These are phyloP conservation scores for Cryptococcus sp. DNA, from an alignment of 1,284 basidiomycete species.

Conservation along the genomic window DNA sequence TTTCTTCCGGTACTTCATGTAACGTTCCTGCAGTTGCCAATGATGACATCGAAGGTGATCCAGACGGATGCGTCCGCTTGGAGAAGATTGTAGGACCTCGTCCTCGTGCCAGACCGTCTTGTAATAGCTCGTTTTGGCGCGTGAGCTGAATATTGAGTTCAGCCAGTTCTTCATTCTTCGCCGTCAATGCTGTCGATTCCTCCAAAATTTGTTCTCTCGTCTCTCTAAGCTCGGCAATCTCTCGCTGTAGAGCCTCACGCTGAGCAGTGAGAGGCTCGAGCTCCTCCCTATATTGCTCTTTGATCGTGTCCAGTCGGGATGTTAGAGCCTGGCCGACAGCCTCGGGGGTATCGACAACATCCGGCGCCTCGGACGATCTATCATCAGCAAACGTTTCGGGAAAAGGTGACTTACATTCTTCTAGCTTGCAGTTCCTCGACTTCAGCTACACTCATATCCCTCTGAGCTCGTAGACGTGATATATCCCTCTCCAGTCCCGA, in stretches of 20 bases:
- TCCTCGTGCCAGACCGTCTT: conserved; percentile 38
- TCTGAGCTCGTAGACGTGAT: conserved; percentile 78
- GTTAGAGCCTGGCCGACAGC: conserved; percentile 68
- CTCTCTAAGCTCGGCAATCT: conserved; percentile 81
- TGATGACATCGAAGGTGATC: conserved; percentile 48
- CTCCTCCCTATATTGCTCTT: conserved; percentile 79
- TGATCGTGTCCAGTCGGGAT: conserved; percentile 82
- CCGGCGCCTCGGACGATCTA: not conserved
- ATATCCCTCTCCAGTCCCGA: conserved; percentile 77
- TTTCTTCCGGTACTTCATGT: conserved; percentile 47
- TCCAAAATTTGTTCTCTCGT: conserved; percentile 82
- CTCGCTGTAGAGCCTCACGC: conserved; percentile 70
- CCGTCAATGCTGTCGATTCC: conserved; percentile 83
- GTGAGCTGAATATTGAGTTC: conserved; percentile 76
- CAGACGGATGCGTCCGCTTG: conserved; percentile 34
- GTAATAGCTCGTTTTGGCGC: conserved; percentile 62
- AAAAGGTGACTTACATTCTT: conserved; percentile 51
- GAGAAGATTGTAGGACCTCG: conserved; percentile 25
- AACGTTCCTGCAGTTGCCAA: conserved; percentile 40
- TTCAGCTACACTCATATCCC: conserved; percentile 87
- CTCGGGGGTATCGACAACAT: conserved; percentile 18
- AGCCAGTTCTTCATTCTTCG: conserved; percentile 85
- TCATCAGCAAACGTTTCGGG: not conserved
- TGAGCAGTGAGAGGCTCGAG: conserved; percentile 77
- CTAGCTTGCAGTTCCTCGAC: conserved; percentile 79